Percentiles rank a stretch among this genome's conserved stretches.
Conservation (phyloP, 139 green algal genomes). For the Desmodesmus armatus region DNA sequence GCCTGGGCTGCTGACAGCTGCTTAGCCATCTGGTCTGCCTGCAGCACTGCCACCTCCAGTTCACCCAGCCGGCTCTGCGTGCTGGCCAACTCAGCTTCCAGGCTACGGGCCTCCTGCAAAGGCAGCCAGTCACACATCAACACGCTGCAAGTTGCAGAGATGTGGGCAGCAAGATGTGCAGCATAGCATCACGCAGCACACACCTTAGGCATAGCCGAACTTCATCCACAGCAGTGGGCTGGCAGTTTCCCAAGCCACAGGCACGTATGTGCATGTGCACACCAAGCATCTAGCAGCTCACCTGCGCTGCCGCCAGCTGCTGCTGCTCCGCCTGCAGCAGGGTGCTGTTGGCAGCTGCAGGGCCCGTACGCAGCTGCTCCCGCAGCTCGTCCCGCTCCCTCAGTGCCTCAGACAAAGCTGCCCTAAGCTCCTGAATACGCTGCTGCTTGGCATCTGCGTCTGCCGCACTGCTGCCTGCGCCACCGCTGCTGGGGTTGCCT, state of each 20-base stretch:
- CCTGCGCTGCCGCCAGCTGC: neutral
- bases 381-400: conserved; percentile 34
- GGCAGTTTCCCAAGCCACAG: no score
- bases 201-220: no score
- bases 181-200: no score
- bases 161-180: no score
- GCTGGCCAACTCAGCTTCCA: neutral
- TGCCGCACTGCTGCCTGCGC: conserved; percentile 2
- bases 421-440: conserved; percentile 55
- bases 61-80: neutral
- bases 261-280: no score
- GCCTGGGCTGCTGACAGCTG: neutral
- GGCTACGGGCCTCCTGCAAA: neutral
- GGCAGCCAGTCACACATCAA: neutral
- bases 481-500: no score
- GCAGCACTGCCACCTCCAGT: neutral
- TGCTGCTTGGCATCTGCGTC: conserved; percentile 49
- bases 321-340: no score
- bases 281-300: no score
- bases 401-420: conserved; percentile 43
- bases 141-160: no score
- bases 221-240: no score
- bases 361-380: conserved; percentile 19
- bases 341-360: neutral
- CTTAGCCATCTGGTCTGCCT: neutral